phyloP scores from a whole-genome alignment of 225 moss, liverwort and hornwort species.

The Lunularia cruciata region DNA sequence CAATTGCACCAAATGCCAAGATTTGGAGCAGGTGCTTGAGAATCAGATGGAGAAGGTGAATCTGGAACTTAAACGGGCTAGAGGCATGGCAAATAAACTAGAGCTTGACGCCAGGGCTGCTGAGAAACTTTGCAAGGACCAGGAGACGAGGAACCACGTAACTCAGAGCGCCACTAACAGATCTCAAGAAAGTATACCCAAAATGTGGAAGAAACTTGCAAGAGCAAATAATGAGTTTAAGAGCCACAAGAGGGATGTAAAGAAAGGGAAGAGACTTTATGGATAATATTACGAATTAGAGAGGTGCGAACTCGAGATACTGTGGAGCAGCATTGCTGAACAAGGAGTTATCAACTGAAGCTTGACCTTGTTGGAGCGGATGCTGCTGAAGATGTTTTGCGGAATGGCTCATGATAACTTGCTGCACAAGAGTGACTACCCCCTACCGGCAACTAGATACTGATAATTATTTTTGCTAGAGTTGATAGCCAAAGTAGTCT shows the following conservation, averaged over 20 bases:
- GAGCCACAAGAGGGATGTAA: constrained; percentile 36
- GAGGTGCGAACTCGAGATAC: too few species aligned
- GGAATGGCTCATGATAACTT: too few species aligned
- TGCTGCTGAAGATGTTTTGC: too few species aligned
- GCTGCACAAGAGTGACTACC: too few species aligned
- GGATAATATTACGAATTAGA: too few species aligned
- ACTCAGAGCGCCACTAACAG: constrained; percentile 19
- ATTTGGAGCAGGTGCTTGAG: constrained; percentile 45
- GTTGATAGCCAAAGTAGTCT: too few species aligned
- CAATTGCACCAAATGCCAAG: constrained; percentile 21
- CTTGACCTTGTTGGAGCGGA: too few species aligned
- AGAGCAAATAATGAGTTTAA: constrained; percentile 30
- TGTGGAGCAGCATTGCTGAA: too few species aligned
- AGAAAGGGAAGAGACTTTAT: constrained; percentile 33
- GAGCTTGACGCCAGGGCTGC: constrained; percentile 45
- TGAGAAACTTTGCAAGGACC: constrained; percentile 38
- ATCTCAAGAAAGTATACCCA: constrained; percentile 27
- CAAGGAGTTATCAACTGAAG: too few species aligned
- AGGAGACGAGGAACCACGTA: constrained; percentile 34
- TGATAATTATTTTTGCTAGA: too few species aligned
- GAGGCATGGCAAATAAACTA: constrained; percentile 34
- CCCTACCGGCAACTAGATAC: too few species aligned
- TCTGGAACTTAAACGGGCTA: constrained; percentile 36
- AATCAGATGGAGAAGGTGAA: constrained; percentile 45
- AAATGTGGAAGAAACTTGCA: constrained; percentile 24